Percentiles rank a stretch among this genome's conserved stretches.
Evolutionary conservation across 768 basidiomycete species (phyloP).

Genomic region (Mrakia gelida): DNA sequence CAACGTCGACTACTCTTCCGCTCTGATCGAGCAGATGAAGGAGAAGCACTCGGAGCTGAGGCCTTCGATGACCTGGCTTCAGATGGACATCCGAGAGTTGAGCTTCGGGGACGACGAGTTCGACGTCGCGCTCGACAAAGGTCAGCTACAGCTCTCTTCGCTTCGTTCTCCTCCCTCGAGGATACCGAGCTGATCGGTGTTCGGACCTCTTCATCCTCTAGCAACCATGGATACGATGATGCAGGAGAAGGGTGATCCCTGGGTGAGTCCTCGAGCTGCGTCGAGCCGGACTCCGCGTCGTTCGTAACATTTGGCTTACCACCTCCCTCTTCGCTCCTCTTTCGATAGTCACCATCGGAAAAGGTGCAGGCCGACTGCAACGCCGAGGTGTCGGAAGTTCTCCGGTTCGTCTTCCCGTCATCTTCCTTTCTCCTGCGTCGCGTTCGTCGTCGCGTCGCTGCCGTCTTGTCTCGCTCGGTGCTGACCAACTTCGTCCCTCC

Average conservation of each 20-base stretch:
- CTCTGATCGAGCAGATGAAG: slow-evolving; percentile 72
- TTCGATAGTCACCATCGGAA: slow-evolving; percentile 63
- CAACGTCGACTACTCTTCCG: slow-evolving; percentile 72
- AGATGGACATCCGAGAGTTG: slow-evolving; percentile 75
- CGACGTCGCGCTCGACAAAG: slow-evolving; percentile 83
- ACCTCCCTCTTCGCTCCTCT: background rate
- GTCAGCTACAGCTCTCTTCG: slow-evolving; percentile 37
- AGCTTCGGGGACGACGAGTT: slow-evolving; percentile 59
- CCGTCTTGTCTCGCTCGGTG: background rate
- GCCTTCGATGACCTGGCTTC: slow-evolving; percentile 73
- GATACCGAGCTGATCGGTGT: no score
- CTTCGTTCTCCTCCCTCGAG: background rate
- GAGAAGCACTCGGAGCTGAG: slow-evolving; percentile 51
- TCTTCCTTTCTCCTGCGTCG: background rate
- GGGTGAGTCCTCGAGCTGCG: slow-evolving; percentile 55
- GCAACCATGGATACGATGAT: slow-evolving; percentile 39
- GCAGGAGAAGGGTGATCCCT: slow-evolving; percentile 66
- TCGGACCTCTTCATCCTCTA: no score
- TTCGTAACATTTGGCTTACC: no score
- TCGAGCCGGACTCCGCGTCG: background rate
- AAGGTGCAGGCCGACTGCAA: slow-evolving; percentile 45
- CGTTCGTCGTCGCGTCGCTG: background rate
- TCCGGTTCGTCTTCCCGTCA: slow-evolving; percentile 52
- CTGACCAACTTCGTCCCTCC: slow-evolving; percentile 39
- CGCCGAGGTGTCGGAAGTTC: slow-evolving; percentile 62